A percentile compares a stretch with the other conserved stretches of the same genome.
Conservation (phyloP, 108 stramenopile genomes). For the Mayamaea pseudoterrestris region DNA sequence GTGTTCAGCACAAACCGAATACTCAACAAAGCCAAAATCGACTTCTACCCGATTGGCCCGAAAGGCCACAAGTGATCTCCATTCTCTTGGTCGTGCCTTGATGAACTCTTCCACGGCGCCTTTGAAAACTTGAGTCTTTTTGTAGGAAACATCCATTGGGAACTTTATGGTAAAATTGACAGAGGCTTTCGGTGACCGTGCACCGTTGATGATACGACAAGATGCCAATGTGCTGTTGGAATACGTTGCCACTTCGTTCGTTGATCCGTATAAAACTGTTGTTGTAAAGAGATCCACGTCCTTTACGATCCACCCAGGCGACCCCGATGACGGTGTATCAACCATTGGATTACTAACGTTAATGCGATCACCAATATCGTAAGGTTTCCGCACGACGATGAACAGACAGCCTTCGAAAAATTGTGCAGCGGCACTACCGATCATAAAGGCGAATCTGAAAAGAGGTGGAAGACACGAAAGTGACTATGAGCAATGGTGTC, state of each 20-base stretch:
- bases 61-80: slow-evolving; percentile 35
- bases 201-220: slow-evolving; percentile 56
- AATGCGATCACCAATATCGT: slow-evolving; percentile 61
- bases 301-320: slow-evolving; percentile 52
- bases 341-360: slow-evolving; percentile 20
- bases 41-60: slow-evolving; percentile 44
- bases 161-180: slow-evolving; percentile 43
- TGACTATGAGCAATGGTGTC: no score
- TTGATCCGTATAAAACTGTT: slow-evolving; percentile 31
- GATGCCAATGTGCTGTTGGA: slow-evolving; percentile 53
- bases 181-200: slow-evolving; percentile 44
- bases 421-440: slow-evolving; percentile 21
- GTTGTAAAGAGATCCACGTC: slow-evolving; percentile 47
- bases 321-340: slow-evolving; percentile 27
- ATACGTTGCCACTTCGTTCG: slow-evolving; percentile 56
- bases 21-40: slow-evolving; percentile 55
- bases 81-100: slow-evolving; percentile 52
- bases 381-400: slow-evolving; percentile 44
- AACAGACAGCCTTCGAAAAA: slow-evolving; percentile 47
- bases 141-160: slow-evolving; percentile 34
- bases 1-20: slow-evolving; percentile 47
- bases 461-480: no score
- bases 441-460: slow-evolving; percentile 25
- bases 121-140: slow-evolving; percentile 35
- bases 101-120: slow-evolving; percentile 42